Base-by-base conservation (phyloP, 495 filamentous ascomycete species). In the Lichina pygmaea region DNA sequence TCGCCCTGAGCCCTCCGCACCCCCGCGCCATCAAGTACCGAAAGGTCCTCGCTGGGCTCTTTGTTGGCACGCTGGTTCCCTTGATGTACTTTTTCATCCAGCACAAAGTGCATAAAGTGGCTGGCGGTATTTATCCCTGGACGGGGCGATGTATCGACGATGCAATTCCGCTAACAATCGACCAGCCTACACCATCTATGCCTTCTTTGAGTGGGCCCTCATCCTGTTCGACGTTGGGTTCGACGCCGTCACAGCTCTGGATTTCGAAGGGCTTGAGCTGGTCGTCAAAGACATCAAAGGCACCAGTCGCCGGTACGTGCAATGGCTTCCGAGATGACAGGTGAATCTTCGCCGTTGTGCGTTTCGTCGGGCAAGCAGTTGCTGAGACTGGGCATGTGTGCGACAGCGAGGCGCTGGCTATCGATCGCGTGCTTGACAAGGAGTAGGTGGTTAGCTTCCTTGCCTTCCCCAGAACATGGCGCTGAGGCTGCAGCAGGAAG, bases 21-120 rank as follows among this genome's bases (percentile, higher is more conserved):
- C 66, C 73, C 30, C 71, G 63, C 43, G 83, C 91, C 5, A 69
- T 93, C 50, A 85, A 81, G 59, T 93, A 91, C 55, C 68, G 91
- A 44, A 95, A 89, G 62, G 75, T 78, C 43, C 59, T 95, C 42
- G 84, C 81, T 1, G 64, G 72, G 9, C 66, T 74, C 24, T 99
- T 99, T 63, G 95, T 95, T 56, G 81, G 78, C 43, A 91, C 82
- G 2, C 60, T 95, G 38, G 74, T 93, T 30, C 85, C 86, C 42
- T 64, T 95, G 63, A 70, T 94, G 34, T 95, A 95, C 62, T 99
- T 78, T 55, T 99, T 94, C 57, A 92, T 99, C 52, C 91, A 99
- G 55, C 89, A 99, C 64, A 99, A 97, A 60, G 78, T 99, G 41
- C 85, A 95, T 57, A 83, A 77, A 50, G 73, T 95, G 48, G 62